Conservation (phyloP, 108 stramenopile species). For the Conticribra weissflogii region DNA sequence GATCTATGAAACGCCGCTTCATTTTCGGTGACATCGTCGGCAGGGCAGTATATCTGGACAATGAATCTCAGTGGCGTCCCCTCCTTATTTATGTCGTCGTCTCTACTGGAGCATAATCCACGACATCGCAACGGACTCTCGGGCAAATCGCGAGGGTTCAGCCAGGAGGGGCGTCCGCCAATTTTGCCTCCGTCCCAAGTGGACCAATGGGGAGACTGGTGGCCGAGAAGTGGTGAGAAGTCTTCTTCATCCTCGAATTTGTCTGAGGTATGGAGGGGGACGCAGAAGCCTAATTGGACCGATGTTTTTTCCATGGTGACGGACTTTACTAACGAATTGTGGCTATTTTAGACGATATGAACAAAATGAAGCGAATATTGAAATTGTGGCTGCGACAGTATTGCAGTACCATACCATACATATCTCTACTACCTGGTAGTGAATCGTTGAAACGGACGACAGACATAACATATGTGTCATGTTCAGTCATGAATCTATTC, state of each 20-base stretch:
- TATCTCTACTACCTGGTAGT: too few species aligned
- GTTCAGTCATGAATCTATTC: too few species aligned
- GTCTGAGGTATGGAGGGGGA: constrained; percentile 6
- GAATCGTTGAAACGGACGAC: too few species aligned
- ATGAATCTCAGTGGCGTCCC: constrained; percentile 57
- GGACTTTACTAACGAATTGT: not conserved
- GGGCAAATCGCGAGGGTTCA: constrained; percentile 78
- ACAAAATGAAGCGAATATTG: too few species aligned
- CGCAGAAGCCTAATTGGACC: constrained; percentile 29
- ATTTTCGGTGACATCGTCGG: constrained; percentile 55
- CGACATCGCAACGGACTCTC: constrained; percentile 38
- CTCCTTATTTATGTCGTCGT: not conserved
- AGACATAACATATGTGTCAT: too few species aligned
- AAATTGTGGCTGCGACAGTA: too few species aligned
- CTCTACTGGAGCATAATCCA: constrained; percentile 19
- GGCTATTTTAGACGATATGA: too few species aligned
- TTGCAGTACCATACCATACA: too few species aligned
- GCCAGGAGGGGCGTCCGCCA: constrained; percentile 76
- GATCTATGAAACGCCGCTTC: constrained; percentile 80
- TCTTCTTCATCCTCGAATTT: not conserved
- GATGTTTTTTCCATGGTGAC: not conserved
- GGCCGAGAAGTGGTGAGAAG: constrained; percentile 29
- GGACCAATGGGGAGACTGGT: constrained; percentile 58
- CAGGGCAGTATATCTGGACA: constrained; percentile 79
- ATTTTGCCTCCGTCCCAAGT: constrained; percentile 89